Evolutionary conservation across 352 stramenopile genomes (phyloP), one percentile per base, ranked within the genome.

Genomic region (Globisporangium irregulare): DNA sequence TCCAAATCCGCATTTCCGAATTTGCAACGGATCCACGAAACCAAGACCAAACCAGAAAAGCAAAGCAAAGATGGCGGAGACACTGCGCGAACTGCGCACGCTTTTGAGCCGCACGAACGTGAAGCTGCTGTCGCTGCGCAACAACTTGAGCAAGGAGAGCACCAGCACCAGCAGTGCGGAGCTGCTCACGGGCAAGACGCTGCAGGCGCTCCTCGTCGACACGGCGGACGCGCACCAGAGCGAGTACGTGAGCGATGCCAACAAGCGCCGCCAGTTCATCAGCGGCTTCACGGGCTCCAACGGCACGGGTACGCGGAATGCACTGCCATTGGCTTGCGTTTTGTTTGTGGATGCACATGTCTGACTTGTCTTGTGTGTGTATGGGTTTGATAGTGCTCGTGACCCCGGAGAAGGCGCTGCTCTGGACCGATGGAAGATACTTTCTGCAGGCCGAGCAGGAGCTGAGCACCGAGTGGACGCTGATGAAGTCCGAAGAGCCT

Each of bases 351-450:
- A 41, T 54, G 41, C 43, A 22, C 43, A 24, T 46, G 38, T 18
- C 38, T 46, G 10, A 51, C 18, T 22, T 22, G 43, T 22, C 64
- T 50, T 22, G 36, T 24, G 8, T 54, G 41, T 32, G 4, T 10
- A 12, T 61, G 12, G 14, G 3, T 27, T 22, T 25, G 7, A 22
- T 29, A 86, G 89, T 86, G 7, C 64, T 97, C 0, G 82, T 98
- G 66, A 97, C 91, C 5, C 62, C 66, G 4, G 80, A 90, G 25
- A 84, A 97, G 69, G 95, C 94, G 34, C 76, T 98, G 58, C 83
- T 99, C 55, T 99, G 97, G 97, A 99, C 98, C 6, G 98, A 99
- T 71, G 97, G 97, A 0, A 85, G 98, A 51, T 99, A 99, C 71
- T 99, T 98, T 71, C 78, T 99, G 54, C 98, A 99, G 82, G 98